These are phyloP conservation scores for Paecilomyces formosus DNA, from an alignment of 2,329 filamentous ascomycete species.

Conservation along the genomic window DNA sequence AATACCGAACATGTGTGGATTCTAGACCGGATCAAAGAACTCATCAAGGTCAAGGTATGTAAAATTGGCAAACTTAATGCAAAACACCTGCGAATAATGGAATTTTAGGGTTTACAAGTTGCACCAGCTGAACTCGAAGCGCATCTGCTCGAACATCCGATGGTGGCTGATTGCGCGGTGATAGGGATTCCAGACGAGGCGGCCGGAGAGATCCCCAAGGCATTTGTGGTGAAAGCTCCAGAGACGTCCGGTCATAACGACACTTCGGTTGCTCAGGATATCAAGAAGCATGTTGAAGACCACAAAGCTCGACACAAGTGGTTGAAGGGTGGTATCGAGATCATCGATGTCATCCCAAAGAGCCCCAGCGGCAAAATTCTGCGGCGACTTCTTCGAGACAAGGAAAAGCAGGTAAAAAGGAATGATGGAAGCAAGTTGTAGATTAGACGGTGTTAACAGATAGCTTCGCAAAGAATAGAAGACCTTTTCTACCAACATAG, in stretches of 20 bases:
- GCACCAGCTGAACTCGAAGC: constrained; percentile 78
- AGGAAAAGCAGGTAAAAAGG: constrained; percentile 62
- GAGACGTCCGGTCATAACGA: constrained; percentile 44
- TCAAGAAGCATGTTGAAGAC: constrained; percentile 52
- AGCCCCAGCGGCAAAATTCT: constrained; percentile 58
- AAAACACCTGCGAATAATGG: not conserved
- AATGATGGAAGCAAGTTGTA: constrained; percentile 61
- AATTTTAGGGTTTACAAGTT: constrained; percentile 64
- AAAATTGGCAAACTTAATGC: not conserved
- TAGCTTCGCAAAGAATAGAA: no score
- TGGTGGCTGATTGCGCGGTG: constrained; percentile 71
- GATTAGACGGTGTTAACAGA: constrained; percentile 2
- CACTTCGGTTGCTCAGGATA: constrained; percentile 41
- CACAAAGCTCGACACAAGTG: constrained; percentile 57
- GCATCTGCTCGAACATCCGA: constrained; percentile 65
- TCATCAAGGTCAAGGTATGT: constrained; percentile 68
- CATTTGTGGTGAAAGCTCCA: constrained; percentile 55
- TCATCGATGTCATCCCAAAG: constrained; percentile 52
- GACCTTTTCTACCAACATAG: no score
- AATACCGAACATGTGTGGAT: constrained; percentile 79
- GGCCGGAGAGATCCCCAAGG: constrained; percentile 57
- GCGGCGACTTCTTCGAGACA: constrained; percentile 60
- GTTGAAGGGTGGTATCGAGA: constrained; percentile 54
- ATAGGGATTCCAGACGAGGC: constrained; percentile 62
- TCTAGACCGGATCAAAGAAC: constrained; percentile 71